Conservation (phyloP, 2,329 filamentous ascomycete species). For the Colletotrichum trifolii region DNA sequence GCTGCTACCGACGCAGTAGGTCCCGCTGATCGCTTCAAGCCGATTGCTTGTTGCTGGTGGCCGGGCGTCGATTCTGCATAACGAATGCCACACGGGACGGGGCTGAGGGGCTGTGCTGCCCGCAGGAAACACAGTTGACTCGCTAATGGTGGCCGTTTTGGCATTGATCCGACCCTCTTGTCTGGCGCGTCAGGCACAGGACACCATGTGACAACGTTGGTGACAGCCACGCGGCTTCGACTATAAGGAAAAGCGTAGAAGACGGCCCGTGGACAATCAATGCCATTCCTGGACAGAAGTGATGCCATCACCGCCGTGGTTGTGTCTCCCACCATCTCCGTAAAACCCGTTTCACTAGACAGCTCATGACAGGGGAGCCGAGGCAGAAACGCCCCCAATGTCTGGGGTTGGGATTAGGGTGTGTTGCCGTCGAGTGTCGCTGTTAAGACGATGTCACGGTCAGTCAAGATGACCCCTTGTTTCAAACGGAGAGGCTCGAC, state of each 20-base stretch:
- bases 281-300: slow-evolving; percentile 13
- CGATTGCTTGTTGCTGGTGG: slow-evolving; percentile 29
- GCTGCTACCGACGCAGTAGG: slow-evolving; percentile 30
- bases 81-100: slow-evolving; percentile 24
- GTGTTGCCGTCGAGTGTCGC: slow-evolving; percentile 13
- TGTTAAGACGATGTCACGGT: slow-evolving; percentile 14
- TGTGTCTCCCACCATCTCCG: slow-evolving; percentile 18
- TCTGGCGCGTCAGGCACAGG: slow-evolving; percentile 12
- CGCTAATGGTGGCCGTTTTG: slow-evolving; percentile 31
- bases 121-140: slow-evolving; percentile 31
- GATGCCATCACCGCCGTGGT: slow-evolving; percentile 27
- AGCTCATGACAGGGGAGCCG: neutral
- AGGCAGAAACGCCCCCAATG: slow-evolving; percentile 12
- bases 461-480: slow-evolving; percentile 27
- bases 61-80: slow-evolving; percentile 23
- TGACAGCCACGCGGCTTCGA: slow-evolving; percentile 29
- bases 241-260: neutral
- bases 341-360: slow-evolving; percentile 26
- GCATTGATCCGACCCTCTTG: slow-evolving; percentile 29
- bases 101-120: slow-evolving; percentile 36
- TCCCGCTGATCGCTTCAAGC: slow-evolving; percentile 34
- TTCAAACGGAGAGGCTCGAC: slow-evolving; percentile 23
- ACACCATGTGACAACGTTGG: slow-evolving; percentile 5
- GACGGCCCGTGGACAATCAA: slow-evolving; percentile 15
- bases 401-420: slow-evolving; percentile 5